Percentiles rank a stretch among this genome's conserved stretches.
Evolutionary conservation across 1,139 yeast genomes (phyloP).

Genomic region (Yamadazyma diospyri): DNA sequence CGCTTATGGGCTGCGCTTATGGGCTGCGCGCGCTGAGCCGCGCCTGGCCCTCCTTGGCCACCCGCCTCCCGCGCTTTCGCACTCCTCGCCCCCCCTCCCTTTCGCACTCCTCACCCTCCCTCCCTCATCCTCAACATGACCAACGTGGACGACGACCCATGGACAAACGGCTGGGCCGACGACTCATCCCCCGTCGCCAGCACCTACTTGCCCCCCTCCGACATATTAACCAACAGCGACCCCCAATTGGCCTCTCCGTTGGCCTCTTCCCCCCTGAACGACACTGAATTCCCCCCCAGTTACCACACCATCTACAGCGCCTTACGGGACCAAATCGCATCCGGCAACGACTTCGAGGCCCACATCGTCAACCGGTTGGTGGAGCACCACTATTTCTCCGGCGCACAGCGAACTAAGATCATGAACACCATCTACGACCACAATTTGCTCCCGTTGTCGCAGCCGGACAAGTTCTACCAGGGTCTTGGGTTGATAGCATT

Average conservation of each 20-base stretch:
- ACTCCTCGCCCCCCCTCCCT: too few species aligned
- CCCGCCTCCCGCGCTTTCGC: too few species aligned
- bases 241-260: slow-evolving; percentile 4
- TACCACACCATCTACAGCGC: slow-evolving; percentile 20
- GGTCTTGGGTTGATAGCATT: slow-evolving; percentile 39
- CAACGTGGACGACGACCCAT: slow-evolving; percentile 31
- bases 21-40: too few species aligned
- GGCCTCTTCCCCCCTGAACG: too few species aligned
- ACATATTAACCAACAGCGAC: slow-evolving; percentile 16
- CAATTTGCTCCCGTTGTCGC: slow-evolving; percentile 30
- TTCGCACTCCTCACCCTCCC: too few species aligned
- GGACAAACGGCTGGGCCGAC: slow-evolving; percentile 43
- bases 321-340: slow-evolving; percentile 18
- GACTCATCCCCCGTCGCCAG: slow-evolving; percentile 11
- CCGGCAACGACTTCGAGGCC: slow-evolving; percentile 31
- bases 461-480: slow-evolving; percentile 29
- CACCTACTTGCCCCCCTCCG: slow-evolving; percentile 26
- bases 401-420: slow-evolving; percentile 31
- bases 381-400: slow-evolving; percentile 24
- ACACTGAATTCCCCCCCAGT: slow-evolving; percentile 23
- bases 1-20: too few species aligned
- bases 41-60: too few species aligned
- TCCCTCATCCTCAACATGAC: too few species aligned
- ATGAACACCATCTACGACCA: slow-evolving; percentile 39
- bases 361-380: slow-evolving; percentile 28